These are phyloP conservation scores for Primulina eburnea DNA, from an alignment of 257 asterid species.

Conservation along the genomic window DNA sequence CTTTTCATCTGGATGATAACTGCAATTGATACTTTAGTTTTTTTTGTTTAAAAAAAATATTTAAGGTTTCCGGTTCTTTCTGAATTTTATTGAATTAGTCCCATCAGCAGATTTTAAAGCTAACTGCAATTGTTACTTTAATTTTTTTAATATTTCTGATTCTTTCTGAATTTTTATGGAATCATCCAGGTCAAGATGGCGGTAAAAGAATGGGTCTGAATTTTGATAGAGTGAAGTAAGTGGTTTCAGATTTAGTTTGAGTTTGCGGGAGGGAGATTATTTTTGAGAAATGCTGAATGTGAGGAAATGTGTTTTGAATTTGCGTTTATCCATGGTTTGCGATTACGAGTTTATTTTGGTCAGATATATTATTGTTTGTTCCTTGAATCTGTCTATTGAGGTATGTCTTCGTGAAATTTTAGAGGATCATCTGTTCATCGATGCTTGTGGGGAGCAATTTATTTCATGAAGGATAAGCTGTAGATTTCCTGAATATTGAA, in stretches of 20 bases:
- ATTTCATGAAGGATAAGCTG: background rate
- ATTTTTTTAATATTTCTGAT: background rate
- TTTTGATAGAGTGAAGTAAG: conserved; percentile 51
- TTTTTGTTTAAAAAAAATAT: background rate
- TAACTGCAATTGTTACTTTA: conserved; percentile 1
- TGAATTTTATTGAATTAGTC: background rate
- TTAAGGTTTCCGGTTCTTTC: too few species aligned
- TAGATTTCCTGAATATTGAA: background rate
- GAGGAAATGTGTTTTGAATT: background rate
- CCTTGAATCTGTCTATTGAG: background rate
- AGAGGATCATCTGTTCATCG: background rate
- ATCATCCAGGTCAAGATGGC: conserved; percentile 82
- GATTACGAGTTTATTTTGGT: background rate
- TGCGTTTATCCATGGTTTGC: too few species aligned
- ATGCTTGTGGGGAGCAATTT: background rate
- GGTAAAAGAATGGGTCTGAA: conserved; percentile 91
- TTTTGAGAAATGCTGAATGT: background rate
- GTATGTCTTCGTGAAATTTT: background rate
- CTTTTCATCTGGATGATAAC: background rate
- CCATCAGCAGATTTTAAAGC: background rate
- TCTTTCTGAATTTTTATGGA: conserved; percentile 18
- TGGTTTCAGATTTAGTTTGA: background rate
- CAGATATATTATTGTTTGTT: background rate
- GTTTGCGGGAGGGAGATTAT: background rate
- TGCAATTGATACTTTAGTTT: background rate